These are phyloP conservation scores for Nyctanthes arbortristis DNA, from an alignment of 257 asterid genomes.

Conservation along the genomic window DNA sequence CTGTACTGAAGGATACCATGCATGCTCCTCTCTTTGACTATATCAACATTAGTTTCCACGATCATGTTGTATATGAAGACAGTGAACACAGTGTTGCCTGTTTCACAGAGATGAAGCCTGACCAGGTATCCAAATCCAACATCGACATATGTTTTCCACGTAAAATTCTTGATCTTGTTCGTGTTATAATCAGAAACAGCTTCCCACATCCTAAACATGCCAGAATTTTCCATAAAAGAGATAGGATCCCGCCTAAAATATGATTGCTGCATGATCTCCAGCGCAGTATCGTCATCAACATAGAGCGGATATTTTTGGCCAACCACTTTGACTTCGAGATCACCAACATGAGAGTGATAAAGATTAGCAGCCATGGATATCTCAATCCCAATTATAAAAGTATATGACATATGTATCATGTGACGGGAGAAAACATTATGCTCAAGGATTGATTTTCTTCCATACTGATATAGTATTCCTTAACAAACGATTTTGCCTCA, in stretches of 20 bases:
- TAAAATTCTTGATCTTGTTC: slow-evolving; percentile 12
- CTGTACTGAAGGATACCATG: slow-evolving; percentile 27
- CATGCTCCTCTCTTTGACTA: slow-evolving; percentile 38
- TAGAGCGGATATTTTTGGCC: slow-evolving; percentile 30
- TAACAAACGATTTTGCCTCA: slow-evolving; percentile 10
- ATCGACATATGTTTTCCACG: slow-evolving; percentile 47
- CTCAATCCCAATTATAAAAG: no score
- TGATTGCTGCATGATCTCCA: slow-evolving; percentile 38
- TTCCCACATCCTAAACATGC: slow-evolving; percentile 40
- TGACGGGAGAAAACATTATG: slow-evolving; percentile 25
- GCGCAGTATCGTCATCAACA: slow-evolving; percentile 40
- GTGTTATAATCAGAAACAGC: slow-evolving; percentile 24
- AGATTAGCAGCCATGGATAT: slow-evolving; percentile 23
- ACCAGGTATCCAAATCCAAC: slow-evolving; percentile 55
- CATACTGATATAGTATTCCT: slow-evolving; percentile 24
- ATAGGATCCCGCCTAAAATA: slow-evolving; percentile 33
- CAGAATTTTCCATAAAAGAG: slow-evolving; percentile 26
- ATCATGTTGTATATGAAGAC: slow-evolving; percentile 40
- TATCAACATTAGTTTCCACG: slow-evolving; percentile 31
- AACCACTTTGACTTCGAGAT: slow-evolving; percentile 18
- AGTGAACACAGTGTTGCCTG: slow-evolving; percentile 33
- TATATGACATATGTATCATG: slow-evolving; percentile 14
- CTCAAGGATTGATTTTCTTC: slow-evolving; percentile 13
- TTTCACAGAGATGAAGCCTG: slow-evolving; percentile 51
- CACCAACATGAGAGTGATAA: slow-evolving; percentile 15